Percentiles rank a stretch among this genome's conserved stretches.
Conservation (phyloP, 2,329 filamentous ascomycete species). For the Periconia macrospinosa region DNA sequence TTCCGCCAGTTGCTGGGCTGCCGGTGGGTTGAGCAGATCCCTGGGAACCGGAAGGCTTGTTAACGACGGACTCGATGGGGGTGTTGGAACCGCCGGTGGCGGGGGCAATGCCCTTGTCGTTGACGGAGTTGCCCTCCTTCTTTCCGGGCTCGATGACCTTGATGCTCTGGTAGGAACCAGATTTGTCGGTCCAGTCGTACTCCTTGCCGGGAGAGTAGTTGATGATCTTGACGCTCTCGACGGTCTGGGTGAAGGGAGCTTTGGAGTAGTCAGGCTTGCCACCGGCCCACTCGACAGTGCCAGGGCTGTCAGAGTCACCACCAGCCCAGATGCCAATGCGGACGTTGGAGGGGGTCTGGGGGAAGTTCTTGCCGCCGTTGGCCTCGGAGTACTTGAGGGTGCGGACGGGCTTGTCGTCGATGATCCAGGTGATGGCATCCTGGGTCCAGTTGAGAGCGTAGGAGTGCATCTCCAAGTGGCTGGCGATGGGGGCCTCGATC, state of each 20-base stretch:
- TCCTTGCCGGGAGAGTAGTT: conserved; percentile 56
- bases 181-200: conserved; percentile 55
- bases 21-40: conserved; percentile 6
- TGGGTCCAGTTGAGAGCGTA: conserved; percentile 75
- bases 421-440: conserved; percentile 66
- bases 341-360: conserved; percentile 73
- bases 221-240: conserved; percentile 53
- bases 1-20: background rate
- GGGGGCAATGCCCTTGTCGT: conserved; percentile 22
- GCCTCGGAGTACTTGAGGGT: conserved; percentile 62
- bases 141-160: conserved; percentile 43
- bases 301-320: conserved; percentile 53
- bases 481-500: conserved; percentile 60
- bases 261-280: conserved; percentile 55
- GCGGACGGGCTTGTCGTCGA: conserved; percentile 69
- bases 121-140: conserved; percentile 33
- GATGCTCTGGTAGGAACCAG: conserved; percentile 54
- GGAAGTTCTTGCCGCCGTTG: conserved; percentile 64
- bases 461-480: conserved; percentile 63
- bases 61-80: background rate
- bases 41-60: background rate
- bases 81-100: conserved; percentile 20
- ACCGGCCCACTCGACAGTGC: conserved; percentile 69
- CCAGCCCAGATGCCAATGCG: conserved; percentile 52
- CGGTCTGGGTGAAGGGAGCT: conserved; percentile 56